Percentiles rank a stretch among this genome's conserved stretches.
These are phyloP conservation scores for Tuber calosporum DNA, from an alignment of 495 filamentous ascomycete species.

Conservation along the genomic window DNA sequence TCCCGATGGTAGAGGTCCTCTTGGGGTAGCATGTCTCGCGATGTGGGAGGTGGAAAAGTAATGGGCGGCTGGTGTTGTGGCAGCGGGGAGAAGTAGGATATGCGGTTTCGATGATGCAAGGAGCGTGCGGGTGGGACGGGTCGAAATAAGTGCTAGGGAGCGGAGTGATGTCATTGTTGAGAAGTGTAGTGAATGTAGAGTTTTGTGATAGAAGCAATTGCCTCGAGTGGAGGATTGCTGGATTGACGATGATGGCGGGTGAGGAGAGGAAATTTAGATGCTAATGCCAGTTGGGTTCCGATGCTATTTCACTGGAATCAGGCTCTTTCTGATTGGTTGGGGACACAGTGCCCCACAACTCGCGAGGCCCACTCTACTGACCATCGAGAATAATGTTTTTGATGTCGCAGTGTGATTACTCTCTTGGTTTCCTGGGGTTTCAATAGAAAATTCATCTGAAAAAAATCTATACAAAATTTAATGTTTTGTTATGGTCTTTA, in stretches of 20 bases:
- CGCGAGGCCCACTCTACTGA: no score
- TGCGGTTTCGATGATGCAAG: background rate
- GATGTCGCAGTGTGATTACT: no score
- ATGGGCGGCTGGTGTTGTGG: slow-evolving; percentile 1
- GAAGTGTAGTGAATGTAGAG: background rate
- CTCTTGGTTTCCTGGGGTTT: no score
- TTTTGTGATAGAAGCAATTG: slow-evolving; percentile 14
- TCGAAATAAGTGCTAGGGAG: slow-evolving; percentile 20
- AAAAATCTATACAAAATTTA: no score
- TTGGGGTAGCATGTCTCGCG: slow-evolving; percentile 17
- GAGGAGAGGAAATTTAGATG: slow-evolving; percentile 14
- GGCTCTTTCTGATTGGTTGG: background rate
- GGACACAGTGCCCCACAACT: background rate
- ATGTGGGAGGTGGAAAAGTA: slow-evolving; percentile 21
- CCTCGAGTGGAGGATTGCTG: slow-evolving; percentile 1
- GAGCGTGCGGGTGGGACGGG: slow-evolving; percentile 12
- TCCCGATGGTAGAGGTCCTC: slow-evolving; percentile 16
- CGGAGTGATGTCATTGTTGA: slow-evolving; percentile 28
- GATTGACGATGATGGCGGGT: background rate
- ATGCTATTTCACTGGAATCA: background rate
- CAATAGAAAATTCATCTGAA: no score
- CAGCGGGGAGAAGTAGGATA: background rate
- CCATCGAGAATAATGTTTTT: background rate
- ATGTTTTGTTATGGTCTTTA: no score
- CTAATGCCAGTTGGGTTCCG: slow-evolving; percentile 13